phyloP scores from a whole-genome alignment of 805 yeast species.

The Saccharomycopsis vini region DNA sequence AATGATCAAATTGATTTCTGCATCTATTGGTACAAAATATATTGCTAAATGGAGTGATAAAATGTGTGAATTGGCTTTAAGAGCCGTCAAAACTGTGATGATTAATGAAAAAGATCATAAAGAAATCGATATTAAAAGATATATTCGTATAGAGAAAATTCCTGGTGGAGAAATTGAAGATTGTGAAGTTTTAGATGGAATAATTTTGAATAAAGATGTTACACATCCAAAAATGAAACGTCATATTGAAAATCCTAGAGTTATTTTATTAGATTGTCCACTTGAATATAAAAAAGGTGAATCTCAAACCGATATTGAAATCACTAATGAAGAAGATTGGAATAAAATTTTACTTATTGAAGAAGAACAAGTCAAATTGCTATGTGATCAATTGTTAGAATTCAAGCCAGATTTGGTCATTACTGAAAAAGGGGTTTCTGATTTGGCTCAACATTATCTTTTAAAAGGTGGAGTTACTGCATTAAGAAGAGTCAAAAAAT shows the following conservation, averaged over 20 bases:
- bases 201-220: constrained; percentile 89
- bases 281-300: constrained; percentile 98
- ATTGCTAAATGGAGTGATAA: constrained; percentile 81
- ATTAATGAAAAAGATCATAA: constrained; percentile 41
- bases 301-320: constrained; percentile 95
- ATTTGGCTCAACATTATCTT: constrained; percentile 92
- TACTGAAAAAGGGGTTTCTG: constrained; percentile 97
- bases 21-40: constrained; percentile 94
- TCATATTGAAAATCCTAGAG: constrained; percentile 76
- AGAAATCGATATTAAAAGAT: constrained; percentile 90
- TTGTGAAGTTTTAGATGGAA: constrained; percentile 80
- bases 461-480: constrained; percentile 90
- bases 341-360: constrained; percentile 89
- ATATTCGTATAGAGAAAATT: constrained; percentile 86
- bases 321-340: constrained; percentile 95
- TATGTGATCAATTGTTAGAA: constrained; percentile 78
- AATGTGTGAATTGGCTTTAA: constrained; percentile 83
- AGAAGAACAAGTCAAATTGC: constrained; percentile 86
- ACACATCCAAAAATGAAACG: constrained; percentile 99
- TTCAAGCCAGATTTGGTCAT: constrained; percentile 90
- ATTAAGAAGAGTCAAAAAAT: constrained; percentile 87
- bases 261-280: constrained; percentile 89
- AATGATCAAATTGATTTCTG: constrained; percentile 75
- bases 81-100: constrained; percentile 79
- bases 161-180: constrained; percentile 98